These are phyloP conservation scores for Chlorophyllum brunneum DNA, from an alignment of 768 basidiomycete genomes.

Conservation along the genomic window DNA sequence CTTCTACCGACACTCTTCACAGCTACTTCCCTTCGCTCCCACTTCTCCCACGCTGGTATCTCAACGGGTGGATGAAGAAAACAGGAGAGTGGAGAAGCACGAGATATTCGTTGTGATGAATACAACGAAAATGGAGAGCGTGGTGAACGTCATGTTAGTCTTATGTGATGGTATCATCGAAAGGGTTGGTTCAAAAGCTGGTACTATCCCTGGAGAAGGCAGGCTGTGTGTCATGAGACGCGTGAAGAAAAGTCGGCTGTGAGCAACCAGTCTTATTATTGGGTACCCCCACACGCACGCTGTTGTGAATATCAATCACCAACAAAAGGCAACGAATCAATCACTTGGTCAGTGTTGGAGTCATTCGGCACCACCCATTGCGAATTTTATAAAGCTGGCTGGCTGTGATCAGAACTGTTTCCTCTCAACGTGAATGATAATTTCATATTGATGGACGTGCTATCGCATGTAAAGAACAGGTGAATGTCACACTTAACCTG, in stretches of 20 bases:
- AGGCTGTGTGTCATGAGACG: slow-evolving; percentile 29
- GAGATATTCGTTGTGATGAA: slow-evolving; percentile 31
- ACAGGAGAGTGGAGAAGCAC: slow-evolving; percentile 25
- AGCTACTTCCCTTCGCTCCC: slow-evolving; percentile 77
- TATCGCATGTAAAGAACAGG: not conserved
- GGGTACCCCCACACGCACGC: no score
- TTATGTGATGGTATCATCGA: slow-evolving; percentile 26
- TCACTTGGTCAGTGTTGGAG: no score
- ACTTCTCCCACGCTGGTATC: slow-evolving; percentile 23
- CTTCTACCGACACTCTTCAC: slow-evolving; percentile 33
- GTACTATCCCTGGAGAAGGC: slow-evolving; percentile 31
- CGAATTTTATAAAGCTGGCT: no score
- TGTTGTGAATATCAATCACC: no score
- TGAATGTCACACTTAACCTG: not conserved
- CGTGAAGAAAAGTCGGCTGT: no score
- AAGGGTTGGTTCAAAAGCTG: slow-evolving; percentile 26
- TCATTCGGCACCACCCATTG: no score
- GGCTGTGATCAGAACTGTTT: no score
- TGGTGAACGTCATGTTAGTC: slow-evolving; percentile 23
- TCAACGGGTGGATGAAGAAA: slow-evolving; percentile 18
- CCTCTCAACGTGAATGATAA: no score
- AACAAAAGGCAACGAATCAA: no score
- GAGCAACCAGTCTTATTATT: no score
- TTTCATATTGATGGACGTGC: not conserved
- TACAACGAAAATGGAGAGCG: slow-evolving; percentile 41